Percentiles rank a stretch among this genome's conserved stretches.
Conservation (phyloP, 352 stramenopile genomes). For the Globisporangium polare region DNA sequence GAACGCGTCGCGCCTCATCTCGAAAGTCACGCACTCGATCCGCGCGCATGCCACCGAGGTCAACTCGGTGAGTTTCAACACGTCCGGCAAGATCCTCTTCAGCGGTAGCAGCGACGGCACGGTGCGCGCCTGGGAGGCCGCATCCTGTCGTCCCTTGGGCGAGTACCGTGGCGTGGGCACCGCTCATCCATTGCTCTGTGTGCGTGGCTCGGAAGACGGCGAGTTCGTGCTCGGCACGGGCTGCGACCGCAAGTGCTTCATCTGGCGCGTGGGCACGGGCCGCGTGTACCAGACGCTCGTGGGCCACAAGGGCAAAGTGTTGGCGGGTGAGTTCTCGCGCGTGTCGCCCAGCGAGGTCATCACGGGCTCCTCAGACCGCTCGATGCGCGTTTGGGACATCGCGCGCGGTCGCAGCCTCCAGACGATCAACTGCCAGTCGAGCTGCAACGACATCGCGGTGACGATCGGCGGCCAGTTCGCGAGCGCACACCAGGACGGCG, state of each 20-base stretch:
- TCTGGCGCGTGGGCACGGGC: slow-evolving; percentile 79
- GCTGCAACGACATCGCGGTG: slow-evolving; percentile 78
- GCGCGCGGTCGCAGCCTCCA: slow-evolving; percentile 57
- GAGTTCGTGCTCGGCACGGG: slow-evolving; percentile 74
- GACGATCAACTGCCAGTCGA: slow-evolving; percentile 72
- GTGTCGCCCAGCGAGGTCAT: slow-evolving; percentile 57
- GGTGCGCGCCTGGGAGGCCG: slow-evolving; percentile 70
- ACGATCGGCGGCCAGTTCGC: slow-evolving; percentile 57
- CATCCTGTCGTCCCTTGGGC: slow-evolving; percentile 44
- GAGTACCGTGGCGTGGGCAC: slow-evolving; percentile 78
- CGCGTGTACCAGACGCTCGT: slow-evolving; percentile 81
- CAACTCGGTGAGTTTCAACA: slow-evolving; percentile 84
- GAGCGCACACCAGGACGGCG: slow-evolving; percentile 75
- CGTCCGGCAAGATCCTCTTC: slow-evolving; percentile 77
- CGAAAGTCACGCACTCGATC: slow-evolving; percentile 46
- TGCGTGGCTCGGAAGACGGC: slow-evolving; percentile 72
- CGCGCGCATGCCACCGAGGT: slow-evolving; percentile 80
- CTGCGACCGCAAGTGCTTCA: slow-evolving; percentile 82
- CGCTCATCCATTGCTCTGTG: slow-evolving; percentile 78
- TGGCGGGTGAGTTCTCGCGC: slow-evolving; percentile 73
- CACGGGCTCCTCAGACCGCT: slow-evolving; percentile 73
- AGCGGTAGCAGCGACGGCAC: slow-evolving; percentile 81
- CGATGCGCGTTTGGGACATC: slow-evolving; percentile 78
- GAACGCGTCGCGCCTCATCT: slow-evolving; percentile 27
- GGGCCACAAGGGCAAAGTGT: slow-evolving; percentile 81